Base-by-base conservation (phyloP, 1,284 basidiomycete genomes). In the Fomitopsis pinicola region DNA sequence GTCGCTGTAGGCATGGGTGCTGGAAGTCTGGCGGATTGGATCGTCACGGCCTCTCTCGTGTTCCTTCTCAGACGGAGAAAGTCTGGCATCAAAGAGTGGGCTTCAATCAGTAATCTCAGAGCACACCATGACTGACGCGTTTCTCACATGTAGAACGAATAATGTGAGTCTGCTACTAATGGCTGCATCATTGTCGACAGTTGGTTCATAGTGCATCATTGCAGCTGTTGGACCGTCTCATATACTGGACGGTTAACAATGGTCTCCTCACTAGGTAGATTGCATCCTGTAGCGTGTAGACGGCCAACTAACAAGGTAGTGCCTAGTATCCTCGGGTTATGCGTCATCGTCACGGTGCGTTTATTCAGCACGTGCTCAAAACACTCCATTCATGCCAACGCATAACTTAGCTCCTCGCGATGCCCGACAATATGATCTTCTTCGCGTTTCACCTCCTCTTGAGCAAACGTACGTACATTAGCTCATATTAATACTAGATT, bases 241-340 rank as follows among this genome's bases (percentile, higher is more conserved):
- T 55, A 14, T 66, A 63, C 55, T 66, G 64, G 64, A 62, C 61
- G 1, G 62, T 66, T 42, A 66, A 66, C 55, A 63, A 63, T 36
- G 64, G 64, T n/a, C n/a, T 62, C 19, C 53, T 66, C 1, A 61
- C 62, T 4, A 63, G 62, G 62, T 63, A 6, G 42, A 4, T 33
- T n/a, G 0, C 2, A 36, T 14, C 5, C 2, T 19, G n/a, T 22
- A 22, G 22, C 22, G 22, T 22, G 26, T 6, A 8, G 7, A 46
- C 7, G 5, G 45, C 5, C 42, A 17, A 12, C 4, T 7, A 14
- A 3, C 42, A 5, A 12, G 0, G 35, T 2, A 36, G 6, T 56
- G 2, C 36, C 22, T 22, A 63, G 64, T 36, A 36, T 63, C 15
- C 62, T 63, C 57, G 64, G 62, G 14, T 33, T 63, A 9, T 50